These are phyloP conservation scores for Penicillium vulpinum DNA, from an alignment of 2,329 filamentous ascomycete genomes.

Conservation along the genomic window DNA sequence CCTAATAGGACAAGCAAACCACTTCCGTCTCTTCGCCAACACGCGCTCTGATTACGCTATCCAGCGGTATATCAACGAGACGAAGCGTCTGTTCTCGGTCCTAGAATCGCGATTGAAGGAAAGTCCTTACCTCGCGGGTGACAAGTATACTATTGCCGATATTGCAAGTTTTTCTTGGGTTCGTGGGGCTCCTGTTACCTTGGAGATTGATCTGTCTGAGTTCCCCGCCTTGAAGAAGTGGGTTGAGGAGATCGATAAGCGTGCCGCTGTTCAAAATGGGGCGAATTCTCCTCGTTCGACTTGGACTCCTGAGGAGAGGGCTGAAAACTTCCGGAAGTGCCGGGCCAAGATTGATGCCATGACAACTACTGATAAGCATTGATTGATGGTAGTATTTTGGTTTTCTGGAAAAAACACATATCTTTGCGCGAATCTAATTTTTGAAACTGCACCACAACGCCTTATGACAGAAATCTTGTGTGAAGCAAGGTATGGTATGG, in stretches of 20 bases:
- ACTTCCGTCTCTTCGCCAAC: conserved; percentile 49
- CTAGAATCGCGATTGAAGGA: conserved; percentile 45
- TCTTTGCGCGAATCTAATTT: too few species aligned
- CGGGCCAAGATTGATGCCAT: conserved; percentile 25
- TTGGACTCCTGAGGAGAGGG: conserved; percentile 12
- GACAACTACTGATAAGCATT: conserved; percentile 23
- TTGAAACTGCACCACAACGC: too few species aligned
- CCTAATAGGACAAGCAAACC: conserved; percentile 46
- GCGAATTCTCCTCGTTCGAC: conserved; percentile 16
- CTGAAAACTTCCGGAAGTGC: conserved; percentile 11
- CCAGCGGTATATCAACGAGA: conserved; percentile 51
- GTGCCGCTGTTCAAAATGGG: conserved; percentile 33
- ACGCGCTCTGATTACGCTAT: conserved; percentile 48
- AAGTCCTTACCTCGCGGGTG: conserved; percentile 47
- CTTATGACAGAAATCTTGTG: too few species aligned
- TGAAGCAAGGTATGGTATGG: too few species aligned
- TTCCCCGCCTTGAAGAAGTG: conserved; percentile 36
- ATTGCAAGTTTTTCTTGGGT: conserved; percentile 51
- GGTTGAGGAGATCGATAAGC: conserved; percentile 29
- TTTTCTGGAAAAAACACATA: too few species aligned
- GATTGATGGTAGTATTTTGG: too few species aligned
- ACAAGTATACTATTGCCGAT: conserved; percentile 52
- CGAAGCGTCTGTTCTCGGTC: conserved; percentile 49
- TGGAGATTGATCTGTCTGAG: conserved; percentile 34
- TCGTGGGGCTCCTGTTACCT: conserved; percentile 14